phyloP scores from a whole-genome alignment of 148 eudicot species.

The Cornus florida region DNA sequence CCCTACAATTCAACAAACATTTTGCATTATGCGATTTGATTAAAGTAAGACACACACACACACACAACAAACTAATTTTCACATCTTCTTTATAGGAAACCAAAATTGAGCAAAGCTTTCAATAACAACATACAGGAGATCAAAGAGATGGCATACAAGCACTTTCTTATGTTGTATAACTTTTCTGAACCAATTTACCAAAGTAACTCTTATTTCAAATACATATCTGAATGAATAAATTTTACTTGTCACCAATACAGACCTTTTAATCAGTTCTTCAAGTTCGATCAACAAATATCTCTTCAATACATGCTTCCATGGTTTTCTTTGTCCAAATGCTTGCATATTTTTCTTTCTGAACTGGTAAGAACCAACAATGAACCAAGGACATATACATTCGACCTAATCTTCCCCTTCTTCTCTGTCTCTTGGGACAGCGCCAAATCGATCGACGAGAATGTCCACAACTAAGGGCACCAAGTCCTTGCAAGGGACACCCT shows the following conservation, averaged over 20 bases:
- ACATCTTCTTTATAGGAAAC: too few species aligned
- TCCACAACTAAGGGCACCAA: constrained; percentile 71
- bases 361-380: neutral
- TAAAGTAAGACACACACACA: too few species aligned
- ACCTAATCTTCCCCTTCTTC: constrained; percentile 64
- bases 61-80: too few species aligned
- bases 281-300: neutral
- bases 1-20: too few species aligned
- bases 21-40: too few species aligned
- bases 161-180: neutral
- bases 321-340: too few species aligned
- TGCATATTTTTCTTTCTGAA: too few species aligned
- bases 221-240: neutral
- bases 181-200: neutral
- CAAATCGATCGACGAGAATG: constrained; percentile 62
- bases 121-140: neutral
- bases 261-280: neutral
- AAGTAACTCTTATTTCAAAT: neutral
- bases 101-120: too few species aligned
- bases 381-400: neutral
- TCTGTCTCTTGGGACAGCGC: constrained; percentile 64
- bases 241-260: neutral
- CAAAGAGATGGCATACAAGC: neutral
- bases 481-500: constrained; percentile 80
- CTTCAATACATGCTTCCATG: too few species aligned